Evolutionary conservation across 2,329 filamentous ascomycete genomes (phyloP), one percentile per base, ranked within the genome.

Genomic region (Cordyceps cateniannulata): DNA sequence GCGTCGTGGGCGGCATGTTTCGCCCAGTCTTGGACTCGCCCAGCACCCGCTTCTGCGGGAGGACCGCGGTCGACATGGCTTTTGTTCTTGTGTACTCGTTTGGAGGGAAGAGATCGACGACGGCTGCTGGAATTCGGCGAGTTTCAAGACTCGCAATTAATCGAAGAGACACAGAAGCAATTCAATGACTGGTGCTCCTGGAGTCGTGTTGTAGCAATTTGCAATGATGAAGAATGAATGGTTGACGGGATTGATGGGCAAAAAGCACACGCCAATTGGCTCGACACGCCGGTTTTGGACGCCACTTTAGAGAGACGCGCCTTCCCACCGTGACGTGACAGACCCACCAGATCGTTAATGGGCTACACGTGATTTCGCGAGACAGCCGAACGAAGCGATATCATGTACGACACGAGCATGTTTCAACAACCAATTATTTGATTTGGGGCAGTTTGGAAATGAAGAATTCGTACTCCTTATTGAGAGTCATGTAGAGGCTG

Each of bases 1-100:
- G 77, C 18, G 86, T 84, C 1, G 82, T 77, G 62, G 79, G 71
- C 64, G 82, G 72, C 62, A 85, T 79, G 69, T 88, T 89, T 67
- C 81, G 82, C 63, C 84, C 82, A 66, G 82, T 80, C 68, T 82
- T 88, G 62, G 85, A 84, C 63, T 91, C 88, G 65, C 82, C 85
- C 53, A 91, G 79, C 67, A 88, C 85, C 70, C 89, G 85, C 77
- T 92, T 92, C 75, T 89, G 85, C 59, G 88, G 85, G 60, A 86
- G 73, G 62, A 81, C 70, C 63, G 77, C 72, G 63, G 79, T 74
- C 64, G 80, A 72, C 81, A 84, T 84, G 68, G 62, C 52, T 54
- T 9, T 24, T 29, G 45, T 56, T 10, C 40, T 40, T 56, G 4
- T 67, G 59, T 57, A 54, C 60, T 40, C 29, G 56, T 51, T 51